These are phyloP conservation scores for Ceratobasidium sp. DNA, from an alignment of 1,284 basidiomycete genomes.

Conservation along the genomic window DNA sequence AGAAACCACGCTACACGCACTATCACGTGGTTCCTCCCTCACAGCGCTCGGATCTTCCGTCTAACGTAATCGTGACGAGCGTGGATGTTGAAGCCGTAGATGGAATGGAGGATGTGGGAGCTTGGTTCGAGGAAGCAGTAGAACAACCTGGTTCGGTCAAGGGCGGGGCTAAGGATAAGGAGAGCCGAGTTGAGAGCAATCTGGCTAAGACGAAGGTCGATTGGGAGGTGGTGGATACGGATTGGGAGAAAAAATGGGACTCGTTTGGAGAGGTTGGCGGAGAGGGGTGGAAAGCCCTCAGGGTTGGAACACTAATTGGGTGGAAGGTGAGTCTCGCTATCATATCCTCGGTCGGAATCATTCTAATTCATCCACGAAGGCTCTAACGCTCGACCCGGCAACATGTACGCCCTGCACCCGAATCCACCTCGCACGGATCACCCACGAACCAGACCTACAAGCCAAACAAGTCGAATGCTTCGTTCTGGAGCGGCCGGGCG, in stretches of 20 bases:
- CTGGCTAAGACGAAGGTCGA: slow-evolving; percentile 53
- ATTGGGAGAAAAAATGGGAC: slow-evolving; percentile 58
- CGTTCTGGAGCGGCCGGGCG: slow-evolving; percentile 30
- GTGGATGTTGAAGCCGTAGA: slow-evolving; percentile 72
- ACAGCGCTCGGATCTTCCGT: slow-evolving; percentile 69
- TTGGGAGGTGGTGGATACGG: slow-evolving; percentile 59
- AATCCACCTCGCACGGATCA: slow-evolving; percentile 61
- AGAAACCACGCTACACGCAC: slow-evolving; percentile 46
- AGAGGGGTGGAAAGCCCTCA: slow-evolving; percentile 54
- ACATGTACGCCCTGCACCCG: slow-evolving; percentile 69
- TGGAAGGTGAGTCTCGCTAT: slow-evolving; percentile 67
- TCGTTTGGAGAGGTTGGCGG: slow-evolving; percentile 55
- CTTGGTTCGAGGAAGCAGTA: slow-evolving; percentile 38
- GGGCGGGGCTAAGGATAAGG: background rate
- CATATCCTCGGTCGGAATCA: background rate
- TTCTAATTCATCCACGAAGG: slow-evolving; percentile 56
- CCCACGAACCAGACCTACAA: background rate
- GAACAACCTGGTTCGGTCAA: background rate
- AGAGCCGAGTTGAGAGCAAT: no score
- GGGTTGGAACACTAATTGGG: slow-evolving; percentile 60
- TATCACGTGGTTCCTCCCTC: slow-evolving; percentile 72
- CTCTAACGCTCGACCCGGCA: slow-evolving; percentile 65
- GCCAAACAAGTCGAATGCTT: slow-evolving; percentile 28
- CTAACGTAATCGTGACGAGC: slow-evolving; percentile 75
- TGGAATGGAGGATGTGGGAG: slow-evolving; percentile 51